Percentiles rank a stretch among this genome's conserved stretches.
Conservation (phyloP, 208 protist genomes). For the Blechomonas ayalai region DNA sequence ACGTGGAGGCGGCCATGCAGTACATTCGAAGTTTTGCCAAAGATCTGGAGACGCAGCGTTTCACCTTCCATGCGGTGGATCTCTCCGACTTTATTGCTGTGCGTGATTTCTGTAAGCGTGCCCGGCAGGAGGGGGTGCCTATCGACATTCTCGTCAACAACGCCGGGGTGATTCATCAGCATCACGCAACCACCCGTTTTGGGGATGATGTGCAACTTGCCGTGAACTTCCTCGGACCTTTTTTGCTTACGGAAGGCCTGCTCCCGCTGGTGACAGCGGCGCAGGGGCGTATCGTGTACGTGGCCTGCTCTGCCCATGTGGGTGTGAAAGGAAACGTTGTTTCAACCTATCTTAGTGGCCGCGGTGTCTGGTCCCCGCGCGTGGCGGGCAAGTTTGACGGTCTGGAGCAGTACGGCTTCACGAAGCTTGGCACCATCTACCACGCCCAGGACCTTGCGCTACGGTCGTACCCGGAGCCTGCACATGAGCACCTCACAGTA, state of each 20-base stretch:
- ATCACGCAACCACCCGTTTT: slow-evolving; percentile 48
- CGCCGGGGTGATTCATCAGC: slow-evolving; percentile 51
- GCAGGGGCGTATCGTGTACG: slow-evolving; percentile 68
- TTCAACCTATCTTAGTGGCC: slow-evolving; percentile 54
- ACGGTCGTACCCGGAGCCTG: slow-evolving; percentile 35
- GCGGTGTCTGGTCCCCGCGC: slow-evolving; percentile 53
- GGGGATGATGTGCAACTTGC: slow-evolving; percentile 74
- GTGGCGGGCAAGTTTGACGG: slow-evolving; percentile 62
- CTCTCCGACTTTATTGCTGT: slow-evolving; percentile 72
- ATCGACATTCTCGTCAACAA: slow-evolving; percentile 76
- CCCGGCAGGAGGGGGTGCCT: slow-evolving; percentile 13
- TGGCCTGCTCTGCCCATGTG: slow-evolving; percentile 62
- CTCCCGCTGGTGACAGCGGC: slow-evolving; percentile 55
- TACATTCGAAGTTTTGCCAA: slow-evolving; percentile 12
- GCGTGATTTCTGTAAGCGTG: slow-evolving; percentile 57
- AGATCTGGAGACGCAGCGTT: slow-evolving; percentile 8
- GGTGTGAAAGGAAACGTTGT: slow-evolving; percentile 51
- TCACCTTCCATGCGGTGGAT: slow-evolving; percentile 50
- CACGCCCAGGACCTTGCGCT: slow-evolving; percentile 70
- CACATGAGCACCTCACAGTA: slow-evolving; percentile 1
- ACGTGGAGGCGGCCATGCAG: slow-evolving; percentile 28
- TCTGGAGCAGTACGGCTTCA: slow-evolving; percentile 81
- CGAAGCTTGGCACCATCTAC: slow-evolving; percentile 81
- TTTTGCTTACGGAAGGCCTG: slow-evolving; percentile 69
- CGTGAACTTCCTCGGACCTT: slow-evolving; percentile 67